Percentiles rank a stretch among this genome's conserved stretches.
phyloP scores from a whole-genome alignment of 164 flowering plant genomes.

The Nymphaea colorata region DNA sequence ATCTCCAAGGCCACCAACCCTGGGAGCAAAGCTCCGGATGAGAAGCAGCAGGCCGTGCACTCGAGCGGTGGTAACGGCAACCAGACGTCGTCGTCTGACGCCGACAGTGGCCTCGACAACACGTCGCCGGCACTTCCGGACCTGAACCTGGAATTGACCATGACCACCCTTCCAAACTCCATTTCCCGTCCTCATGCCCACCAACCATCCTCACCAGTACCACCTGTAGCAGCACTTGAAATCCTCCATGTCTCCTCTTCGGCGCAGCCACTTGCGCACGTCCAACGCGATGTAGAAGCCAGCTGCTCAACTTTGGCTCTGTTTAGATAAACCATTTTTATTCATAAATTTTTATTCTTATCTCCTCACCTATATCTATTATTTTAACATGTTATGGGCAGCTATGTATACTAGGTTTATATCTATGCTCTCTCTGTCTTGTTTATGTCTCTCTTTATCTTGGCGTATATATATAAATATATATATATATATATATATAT shows the following conservation, averaged over 20 bases:
- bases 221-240: not conserved
- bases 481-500: too few species aligned
- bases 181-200: not conserved
- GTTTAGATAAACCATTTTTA: not conserved
- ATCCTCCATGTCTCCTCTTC: not conserved
- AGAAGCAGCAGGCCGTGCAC: not conserved
- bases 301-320: not conserved
- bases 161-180: too few species aligned
- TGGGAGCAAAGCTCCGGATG: not conserved
- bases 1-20: constrained; percentile 7
- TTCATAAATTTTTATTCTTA: too few species aligned
- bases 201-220: not conserved
- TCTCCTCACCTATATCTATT: not conserved
- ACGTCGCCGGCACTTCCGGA: constrained; percentile 20
- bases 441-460: not conserved
- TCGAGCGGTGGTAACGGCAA: not conserved
- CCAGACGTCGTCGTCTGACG: constrained; percentile 21
- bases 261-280: not conserved
- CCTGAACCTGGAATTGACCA: not conserved
- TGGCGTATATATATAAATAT: too few species aligned
- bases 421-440: too few species aligned
- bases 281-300: not conserved
- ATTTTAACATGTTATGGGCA: too few species aligned
- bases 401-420: not conserved
- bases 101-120: constrained; percentile 18